Conservation (phyloP, 2,329 filamentous ascomycete genomes). For the Diplodia corticola region DNA sequence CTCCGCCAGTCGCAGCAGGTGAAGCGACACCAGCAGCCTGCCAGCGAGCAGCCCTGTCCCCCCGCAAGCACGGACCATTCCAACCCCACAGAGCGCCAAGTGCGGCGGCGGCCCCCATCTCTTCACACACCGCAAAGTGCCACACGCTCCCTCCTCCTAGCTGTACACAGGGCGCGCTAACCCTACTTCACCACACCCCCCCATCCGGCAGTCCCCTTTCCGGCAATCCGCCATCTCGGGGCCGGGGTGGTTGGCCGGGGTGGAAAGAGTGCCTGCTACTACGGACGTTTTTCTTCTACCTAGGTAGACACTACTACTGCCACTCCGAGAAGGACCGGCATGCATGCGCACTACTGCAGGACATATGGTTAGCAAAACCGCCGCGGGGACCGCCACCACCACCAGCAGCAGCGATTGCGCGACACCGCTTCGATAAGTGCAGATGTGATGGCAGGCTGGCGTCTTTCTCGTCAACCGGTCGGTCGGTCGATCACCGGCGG, state of each 20-base stretch:
- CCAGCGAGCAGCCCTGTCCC: no score
- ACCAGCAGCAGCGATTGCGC: not conserved
- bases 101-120: not conserved
- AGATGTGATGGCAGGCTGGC: no score
- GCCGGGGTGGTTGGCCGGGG: no score
- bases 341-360: not conserved
- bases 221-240: conserved; percentile 4
- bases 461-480: no score
- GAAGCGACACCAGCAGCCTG: not conserved
- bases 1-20: not conserved
- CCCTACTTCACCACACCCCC: not conserved
- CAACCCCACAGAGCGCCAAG: not conserved
- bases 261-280: no score
- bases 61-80: not conserved
- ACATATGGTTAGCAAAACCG: not conserved
- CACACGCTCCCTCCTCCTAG: no score
- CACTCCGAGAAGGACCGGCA: not conserved
- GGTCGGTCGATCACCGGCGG: no score
- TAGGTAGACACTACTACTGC: no score
- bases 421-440: not conserved
- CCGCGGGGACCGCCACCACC: not conserved
- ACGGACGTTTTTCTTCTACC: no score
- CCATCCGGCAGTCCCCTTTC: not conserved
- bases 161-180: no score
- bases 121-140: conserved; percentile 18